Evolutionary conservation across 129 eudicot genomes (phyloP).

Genomic region (Saposhnikovia divaricata): DNA sequence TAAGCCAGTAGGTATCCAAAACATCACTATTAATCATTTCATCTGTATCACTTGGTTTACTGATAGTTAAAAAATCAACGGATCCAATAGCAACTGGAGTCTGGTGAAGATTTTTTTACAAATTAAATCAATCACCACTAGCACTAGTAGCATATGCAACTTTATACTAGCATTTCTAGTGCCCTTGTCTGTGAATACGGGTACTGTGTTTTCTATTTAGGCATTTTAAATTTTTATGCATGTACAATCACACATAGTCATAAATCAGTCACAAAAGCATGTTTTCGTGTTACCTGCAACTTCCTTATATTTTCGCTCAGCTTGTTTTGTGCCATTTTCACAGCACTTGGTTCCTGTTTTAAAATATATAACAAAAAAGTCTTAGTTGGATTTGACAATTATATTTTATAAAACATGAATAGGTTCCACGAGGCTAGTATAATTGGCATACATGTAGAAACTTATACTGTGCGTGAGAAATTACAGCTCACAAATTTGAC

Average conservation of each 20-base stretch:
- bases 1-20: not conserved
- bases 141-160: not conserved
- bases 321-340: constrained; percentile 53
- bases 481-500: not conserved
- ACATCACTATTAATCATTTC: not conserved
- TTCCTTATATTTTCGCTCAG: constrained; percentile 58
- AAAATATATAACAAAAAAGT: not conserved
- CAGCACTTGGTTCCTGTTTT: constrained; percentile 61
- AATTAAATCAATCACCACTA: not conserved
- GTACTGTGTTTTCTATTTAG: not conserved
- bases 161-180: not conserved
- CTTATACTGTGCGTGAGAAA: not conserved
- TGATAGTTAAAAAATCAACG: not conserved
- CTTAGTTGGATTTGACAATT: not conserved
- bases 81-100: not conserved
- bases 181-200: not conserved
- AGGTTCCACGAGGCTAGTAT: not conserved
- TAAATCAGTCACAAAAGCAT: not conserved
- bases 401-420: not conserved
- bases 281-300: constrained; percentile 42
- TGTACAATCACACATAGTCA: not conserved
- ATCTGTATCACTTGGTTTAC: not conserved
- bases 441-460: not conserved
- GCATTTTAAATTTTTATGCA: not conserved
- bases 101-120: not conserved